Conservation (phyloP, 2,329 filamentous ascomycete genomes). For the Beauveria caledonica region DNA sequence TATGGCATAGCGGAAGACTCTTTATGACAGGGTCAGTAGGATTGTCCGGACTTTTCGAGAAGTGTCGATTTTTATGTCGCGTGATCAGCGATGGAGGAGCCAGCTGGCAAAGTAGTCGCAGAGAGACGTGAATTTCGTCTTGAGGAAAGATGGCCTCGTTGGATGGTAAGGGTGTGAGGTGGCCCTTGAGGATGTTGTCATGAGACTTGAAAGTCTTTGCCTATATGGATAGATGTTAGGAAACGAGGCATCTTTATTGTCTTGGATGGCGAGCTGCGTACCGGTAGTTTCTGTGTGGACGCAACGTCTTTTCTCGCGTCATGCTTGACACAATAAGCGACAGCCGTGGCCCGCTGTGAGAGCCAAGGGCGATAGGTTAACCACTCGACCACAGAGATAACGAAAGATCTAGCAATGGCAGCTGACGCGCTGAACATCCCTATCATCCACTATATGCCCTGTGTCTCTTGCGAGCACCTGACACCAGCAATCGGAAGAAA, state of each 20-base stretch:
- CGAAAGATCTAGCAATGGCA: not conserved
- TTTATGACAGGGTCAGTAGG: no score
- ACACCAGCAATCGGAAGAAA: not conserved
- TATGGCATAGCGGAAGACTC: no score
- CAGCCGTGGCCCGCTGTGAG: not conserved
- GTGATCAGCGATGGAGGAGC: no score
- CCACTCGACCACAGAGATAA: not conserved
- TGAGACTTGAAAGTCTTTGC: not conserved
- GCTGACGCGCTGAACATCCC: not conserved
- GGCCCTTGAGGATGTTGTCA: not conserved
- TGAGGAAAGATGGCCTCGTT: not conserved
- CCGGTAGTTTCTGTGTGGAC: not conserved
- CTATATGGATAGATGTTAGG: not conserved
- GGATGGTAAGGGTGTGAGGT: not conserved
- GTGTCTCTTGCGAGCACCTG: no score
- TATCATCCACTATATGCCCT: no score
- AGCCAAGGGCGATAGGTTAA: not conserved
- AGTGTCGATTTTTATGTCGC: no score
- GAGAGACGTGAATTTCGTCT: slow-evolving; percentile 1
- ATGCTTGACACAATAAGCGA: not conserved
- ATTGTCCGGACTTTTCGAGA: no score
- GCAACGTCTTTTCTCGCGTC: not conserved
- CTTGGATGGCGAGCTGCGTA: not conserved
- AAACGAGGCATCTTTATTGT: not conserved
- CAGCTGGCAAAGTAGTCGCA: no score